Evolutionary conservation across 2,329 filamentous ascomycete genomes (phyloP).

Genomic region (Ascochyta clinopodiicola): DNA sequence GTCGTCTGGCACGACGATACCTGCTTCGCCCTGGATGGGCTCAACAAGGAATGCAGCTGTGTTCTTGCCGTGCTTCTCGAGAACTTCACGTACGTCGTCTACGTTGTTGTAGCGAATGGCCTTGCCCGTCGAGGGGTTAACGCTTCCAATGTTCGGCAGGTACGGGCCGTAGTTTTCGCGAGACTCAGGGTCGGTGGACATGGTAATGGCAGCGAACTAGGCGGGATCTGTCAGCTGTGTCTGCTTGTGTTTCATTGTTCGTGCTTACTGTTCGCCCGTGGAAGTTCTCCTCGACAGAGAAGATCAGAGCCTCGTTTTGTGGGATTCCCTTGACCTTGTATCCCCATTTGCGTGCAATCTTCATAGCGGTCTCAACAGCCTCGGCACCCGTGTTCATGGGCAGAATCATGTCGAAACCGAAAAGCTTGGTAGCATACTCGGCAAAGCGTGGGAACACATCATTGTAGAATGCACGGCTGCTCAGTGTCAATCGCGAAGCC

Average conservation of each 20-base stretch:
- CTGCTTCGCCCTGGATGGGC: constrained; percentile 96
- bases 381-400: constrained; percentile 99
- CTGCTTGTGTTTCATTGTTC: background rate
- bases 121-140: constrained; percentile 76
- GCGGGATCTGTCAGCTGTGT: constrained; percentile 18
- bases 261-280: constrained; percentile 85
- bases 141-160: constrained; percentile 83
- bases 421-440: constrained; percentile 85
- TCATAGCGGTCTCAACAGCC: constrained; percentile 93
- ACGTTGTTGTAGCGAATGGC: constrained; percentile 87
- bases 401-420: constrained; percentile 96
- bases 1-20: constrained; percentile 92
- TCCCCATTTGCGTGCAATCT: constrained; percentile 96
- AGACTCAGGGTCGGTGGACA: constrained; percentile 94
- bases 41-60: constrained; percentile 94
- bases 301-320: constrained; percentile 80
- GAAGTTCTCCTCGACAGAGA: constrained; percentile 90
- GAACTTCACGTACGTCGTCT: constrained; percentile 75
- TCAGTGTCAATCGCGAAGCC: constrained; percentile 86
- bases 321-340: constrained; percentile 95
- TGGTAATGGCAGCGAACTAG: constrained; percentile 90
- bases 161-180: constrained; percentile 97
- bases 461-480: constrained; percentile 95
- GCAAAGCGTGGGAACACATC: constrained; percentile 97
- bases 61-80: constrained; percentile 81